Conservation (phyloP, 2,329 filamentous ascomycete species). For the Pseudogymnoascus sp. region DNA sequence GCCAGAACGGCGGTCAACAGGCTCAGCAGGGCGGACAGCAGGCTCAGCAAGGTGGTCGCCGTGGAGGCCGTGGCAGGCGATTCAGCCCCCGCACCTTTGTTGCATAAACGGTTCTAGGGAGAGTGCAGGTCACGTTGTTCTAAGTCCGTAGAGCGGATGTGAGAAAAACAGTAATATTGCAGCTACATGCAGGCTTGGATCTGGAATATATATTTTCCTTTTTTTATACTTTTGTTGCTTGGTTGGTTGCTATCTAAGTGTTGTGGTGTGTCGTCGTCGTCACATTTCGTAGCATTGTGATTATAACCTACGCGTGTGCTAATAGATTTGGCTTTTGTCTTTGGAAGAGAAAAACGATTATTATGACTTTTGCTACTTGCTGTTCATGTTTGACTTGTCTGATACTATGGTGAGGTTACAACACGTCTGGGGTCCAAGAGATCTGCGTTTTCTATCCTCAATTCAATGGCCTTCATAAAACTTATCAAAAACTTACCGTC, state of each 20-base stretch:
- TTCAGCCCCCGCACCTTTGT: not conserved
- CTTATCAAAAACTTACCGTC: not conserved
- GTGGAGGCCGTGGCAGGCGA: not conserved
- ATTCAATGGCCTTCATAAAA: not conserved
- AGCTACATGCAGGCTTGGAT: not conserved
- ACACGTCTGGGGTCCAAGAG: not conserved
- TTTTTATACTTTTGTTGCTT: not conserved
- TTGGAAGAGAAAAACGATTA: not conserved
- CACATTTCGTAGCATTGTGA: not conserved
- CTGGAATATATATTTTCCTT: constrained; percentile 4
- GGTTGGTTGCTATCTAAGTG: not conserved
- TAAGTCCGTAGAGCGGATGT: constrained; percentile 3
- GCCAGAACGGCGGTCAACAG: not conserved
- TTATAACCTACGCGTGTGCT: not conserved
- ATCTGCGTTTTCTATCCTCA: not conserved
- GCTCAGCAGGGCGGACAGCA: not conserved
- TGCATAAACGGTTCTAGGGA: not conserved
- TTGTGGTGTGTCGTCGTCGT: not conserved
- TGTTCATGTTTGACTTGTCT: not conserved
- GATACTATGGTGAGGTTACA: not conserved
- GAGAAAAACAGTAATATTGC: not conserved
- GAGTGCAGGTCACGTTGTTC: not conserved
- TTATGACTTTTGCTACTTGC: not conserved
- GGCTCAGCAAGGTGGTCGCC: not conserved
- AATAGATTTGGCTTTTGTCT: not conserved